These are phyloP conservation scores for Xylaria sp. DNA, from an alignment of 2,329 filamentous ascomycete genomes.

Conservation along the genomic window DNA sequence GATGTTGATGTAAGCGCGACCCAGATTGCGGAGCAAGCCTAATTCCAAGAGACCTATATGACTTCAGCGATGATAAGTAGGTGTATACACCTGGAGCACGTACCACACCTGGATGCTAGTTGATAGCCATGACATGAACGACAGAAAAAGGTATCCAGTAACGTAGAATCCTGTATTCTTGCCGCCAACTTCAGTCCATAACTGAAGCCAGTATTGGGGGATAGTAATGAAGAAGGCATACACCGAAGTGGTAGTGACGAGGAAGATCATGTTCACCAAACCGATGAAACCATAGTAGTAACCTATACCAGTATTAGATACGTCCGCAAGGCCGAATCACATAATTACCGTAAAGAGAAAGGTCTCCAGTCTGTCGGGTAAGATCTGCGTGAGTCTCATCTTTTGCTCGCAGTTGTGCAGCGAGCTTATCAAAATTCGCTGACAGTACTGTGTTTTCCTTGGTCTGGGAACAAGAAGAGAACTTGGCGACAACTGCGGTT, in stretches of 20 bases:
- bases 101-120: conserved; percentile 54
- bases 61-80: background rate
- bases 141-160: conserved; percentile 51
- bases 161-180: conserved; percentile 49
- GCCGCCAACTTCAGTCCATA: conserved; percentile 52
- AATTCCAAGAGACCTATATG: conserved; percentile 49
- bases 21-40: conserved; percentile 55
- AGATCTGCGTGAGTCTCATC: conserved; percentile 39
- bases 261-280: conserved; percentile 43
- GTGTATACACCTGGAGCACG: conserved; percentile 24
- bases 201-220: conserved; percentile 54
- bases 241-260: conserved; percentile 43
- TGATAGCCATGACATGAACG: conserved; percentile 52
- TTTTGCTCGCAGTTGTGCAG: conserved; percentile 22
- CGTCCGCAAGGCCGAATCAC: background rate
- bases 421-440: conserved; percentile 19
- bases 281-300: conserved; percentile 41
- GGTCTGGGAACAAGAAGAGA: conserved; percentile 42
- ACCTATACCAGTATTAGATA: conserved; percentile 8
- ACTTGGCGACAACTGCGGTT: conserved; percentile 50
- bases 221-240: conserved; percentile 53
- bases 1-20: conserved; percentile 46
- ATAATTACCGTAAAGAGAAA: conserved; percentile 52
- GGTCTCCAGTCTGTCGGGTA: conserved; percentile 49
- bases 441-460: conserved; percentile 10